Base-by-base conservation (phyloP, 2,329 filamentous ascomycete species). In the Whalleya microplaca region DNA sequence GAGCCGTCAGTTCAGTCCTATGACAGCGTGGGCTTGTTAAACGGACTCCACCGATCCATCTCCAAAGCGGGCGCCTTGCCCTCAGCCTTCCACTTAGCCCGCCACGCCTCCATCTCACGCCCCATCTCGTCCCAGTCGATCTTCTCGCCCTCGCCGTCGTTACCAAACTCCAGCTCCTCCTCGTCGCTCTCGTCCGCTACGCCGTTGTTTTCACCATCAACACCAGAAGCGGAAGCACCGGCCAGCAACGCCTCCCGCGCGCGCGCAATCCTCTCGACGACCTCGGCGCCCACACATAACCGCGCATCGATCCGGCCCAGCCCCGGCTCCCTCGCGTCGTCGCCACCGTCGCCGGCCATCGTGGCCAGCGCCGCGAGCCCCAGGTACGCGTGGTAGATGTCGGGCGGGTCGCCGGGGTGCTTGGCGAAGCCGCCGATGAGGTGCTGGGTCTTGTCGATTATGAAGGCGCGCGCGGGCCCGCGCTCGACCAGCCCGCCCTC, bases 311-410 rank as follows among this genome's bases (percentile, higher is more conserved):
- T 81, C 19, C 78, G 74, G 60, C 88, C 89, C 40, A 98, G 71
- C 0, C 84, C 84, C 0, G 81, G 72, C 63, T 96, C 90, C 7
- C 85, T 63, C 32, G 40, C 45, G 12, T 51, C 58, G 3, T 62
- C 60, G 3, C 59, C 56, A 16, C 60, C 65, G 23, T 27, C 23
- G 23, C 23, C 9, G 23, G 67, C 85, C 71, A 92, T 83, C 16
- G 91, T 83, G 0, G 88, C 86, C 41, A 99, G 78, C 0, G 90
- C 88, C 1, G 92, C 90, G 32, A 98, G 82, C 0, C 92, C 95
- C 27, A 98, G 83, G 71, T 93, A 97, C 0, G 90, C 90, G 71
- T 99, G 95, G 64, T 96, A 91, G 21, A 98, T 80, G 76, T 91
- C 90, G 12, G 90, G 90, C 44, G 84, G 84, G 12, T 84, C 81